Evolutionary conservation across 768 basidiomycete genomes (phyloP).

Genomic region (Suillus americanus): DNA sequence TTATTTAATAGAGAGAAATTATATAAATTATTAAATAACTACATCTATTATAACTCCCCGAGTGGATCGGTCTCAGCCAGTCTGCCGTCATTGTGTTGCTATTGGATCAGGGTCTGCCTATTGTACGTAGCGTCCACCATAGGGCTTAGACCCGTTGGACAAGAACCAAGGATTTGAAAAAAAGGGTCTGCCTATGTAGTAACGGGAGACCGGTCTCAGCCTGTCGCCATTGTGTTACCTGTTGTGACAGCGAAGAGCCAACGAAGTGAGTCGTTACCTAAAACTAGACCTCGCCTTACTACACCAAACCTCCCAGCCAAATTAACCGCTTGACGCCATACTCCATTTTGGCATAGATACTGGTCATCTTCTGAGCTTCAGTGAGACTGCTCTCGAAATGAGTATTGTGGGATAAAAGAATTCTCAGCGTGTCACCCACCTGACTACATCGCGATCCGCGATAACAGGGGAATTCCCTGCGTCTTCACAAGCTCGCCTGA

Average conservation of each 20-base stretch:
- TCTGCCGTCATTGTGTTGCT: neutral
- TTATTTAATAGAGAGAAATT: neutral
- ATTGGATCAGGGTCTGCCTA: neutral
- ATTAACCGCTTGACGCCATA: conserved; percentile 88
- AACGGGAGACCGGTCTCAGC: neutral
- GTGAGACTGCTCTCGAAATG: conserved; percentile 49
- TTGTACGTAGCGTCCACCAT: neutral
- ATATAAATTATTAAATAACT: neutral
- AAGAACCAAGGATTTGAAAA: neutral
- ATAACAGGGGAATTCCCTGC: conserved; percentile 49
- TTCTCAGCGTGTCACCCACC: conserved; percentile 42
- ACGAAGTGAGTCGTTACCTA: neutral
- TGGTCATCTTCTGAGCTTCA: conserved; percentile 84
- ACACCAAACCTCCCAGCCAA: conserved; percentile 72
- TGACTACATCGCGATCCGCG: conserved; percentile 70
- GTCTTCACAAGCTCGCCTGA: conserved; percentile 66
- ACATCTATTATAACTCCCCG: neutral
- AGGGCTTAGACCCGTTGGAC: neutral
- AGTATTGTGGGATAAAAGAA: neutral
- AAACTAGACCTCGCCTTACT: neutral
- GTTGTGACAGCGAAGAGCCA: neutral
- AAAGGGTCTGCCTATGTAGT: neutral
- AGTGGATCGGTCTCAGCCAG: neutral
- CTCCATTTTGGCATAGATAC: conserved; percentile 89
- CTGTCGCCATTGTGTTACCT: neutral